Evolutionary conservation across 2,329 filamentous ascomycete species (phyloP), one percentile per base, ranked within the genome.

Genomic region (Amylocarpus encephaloides): DNA sequence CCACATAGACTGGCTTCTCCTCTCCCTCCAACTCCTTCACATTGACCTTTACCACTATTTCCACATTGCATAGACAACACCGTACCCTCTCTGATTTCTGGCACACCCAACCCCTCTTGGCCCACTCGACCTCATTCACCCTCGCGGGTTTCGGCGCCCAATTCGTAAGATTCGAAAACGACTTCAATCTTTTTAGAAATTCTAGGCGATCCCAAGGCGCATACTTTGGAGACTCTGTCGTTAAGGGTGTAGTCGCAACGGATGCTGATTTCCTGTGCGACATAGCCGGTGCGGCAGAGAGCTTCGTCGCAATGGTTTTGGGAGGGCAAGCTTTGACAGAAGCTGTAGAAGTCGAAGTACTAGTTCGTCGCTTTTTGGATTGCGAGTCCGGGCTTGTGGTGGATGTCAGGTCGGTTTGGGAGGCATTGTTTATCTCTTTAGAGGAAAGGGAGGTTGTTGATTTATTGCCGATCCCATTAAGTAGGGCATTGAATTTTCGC

Each of bases 101-200:
- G 62, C 92, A 96, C 3, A 85, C 76, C 92, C 93, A 98, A 1
- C 92, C 92, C 51, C 87, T 75, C 72, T 92, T 95, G 0, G 91
- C 91, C 93, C 93, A 98, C 66, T 90, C 86, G 6, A 96, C 83
- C 69, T 97, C 93, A 64, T 82, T 89, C 60, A 97, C 83, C 32
- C 75, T 76, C 46, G 91, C 80, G 0, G 93, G 91, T 66, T 97
- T 97, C 0, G 88, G 86, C n/a, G 87, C 86, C 92, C 92, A 98
- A 65, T 86, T 80, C 48, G 89, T 93, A 43, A 97, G 83, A 59
- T 92, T 89, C 64, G 92, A 86, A 65, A 95, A 98, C 0, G 89
- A 94, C 53, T 85, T 85, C 26, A 98, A 74, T 19, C 93, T 76
- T 60, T 79, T 81, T 10, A 97, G 75, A 54, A 97, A 90, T 59